These are phyloP conservation scores for Pyrus bretschneideri DNA, from an alignment of 306 rosid genomes.

Conservation along the genomic window DNA sequence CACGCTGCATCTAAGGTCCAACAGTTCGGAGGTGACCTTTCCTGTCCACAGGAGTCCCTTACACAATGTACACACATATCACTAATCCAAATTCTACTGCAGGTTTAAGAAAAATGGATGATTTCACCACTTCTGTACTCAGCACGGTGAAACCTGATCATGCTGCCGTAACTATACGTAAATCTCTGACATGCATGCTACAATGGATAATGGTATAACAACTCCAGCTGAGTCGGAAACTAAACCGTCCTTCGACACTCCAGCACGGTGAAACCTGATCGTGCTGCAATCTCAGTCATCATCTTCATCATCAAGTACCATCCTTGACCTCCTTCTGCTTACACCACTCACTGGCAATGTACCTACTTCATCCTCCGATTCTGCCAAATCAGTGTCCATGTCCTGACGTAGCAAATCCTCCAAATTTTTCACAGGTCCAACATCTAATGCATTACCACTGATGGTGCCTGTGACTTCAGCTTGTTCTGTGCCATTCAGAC, in stretches of 20 bases:
- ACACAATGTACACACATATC: not conserved
- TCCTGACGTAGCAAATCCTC: conserved; percentile 19
- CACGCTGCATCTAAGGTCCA: no score
- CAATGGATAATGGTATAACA: no score
- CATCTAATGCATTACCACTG: conserved; percentile 15
- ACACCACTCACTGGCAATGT: conserved; percentile 27
- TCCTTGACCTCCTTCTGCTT: conserved; percentile 66
- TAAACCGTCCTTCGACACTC: no score
- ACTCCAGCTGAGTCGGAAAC: no score
- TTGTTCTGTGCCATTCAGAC: conserved; percentile 11
- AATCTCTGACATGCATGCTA: no score
- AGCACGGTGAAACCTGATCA: no score
- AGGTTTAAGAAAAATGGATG: not conserved
- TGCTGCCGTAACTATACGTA: not conserved
- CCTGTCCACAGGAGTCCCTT: not conserved
- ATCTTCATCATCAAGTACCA: conserved; percentile 79
- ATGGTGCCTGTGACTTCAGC: conserved; percentile 22
- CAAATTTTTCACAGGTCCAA: conserved; percentile 15
- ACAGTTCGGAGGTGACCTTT: not conserved
- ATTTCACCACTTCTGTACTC: not conserved
- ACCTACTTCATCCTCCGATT: conserved; percentile 60
- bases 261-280: no score
- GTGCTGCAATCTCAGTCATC: conserved; percentile 37
- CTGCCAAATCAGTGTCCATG: conserved; percentile 47
- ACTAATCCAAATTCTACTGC: not conserved